Evolutionary conservation across 2,329 filamentous ascomycete species (phyloP), one percentile per base, ranked within the genome.

Genomic region (Dactylellina leptospora): DNA sequence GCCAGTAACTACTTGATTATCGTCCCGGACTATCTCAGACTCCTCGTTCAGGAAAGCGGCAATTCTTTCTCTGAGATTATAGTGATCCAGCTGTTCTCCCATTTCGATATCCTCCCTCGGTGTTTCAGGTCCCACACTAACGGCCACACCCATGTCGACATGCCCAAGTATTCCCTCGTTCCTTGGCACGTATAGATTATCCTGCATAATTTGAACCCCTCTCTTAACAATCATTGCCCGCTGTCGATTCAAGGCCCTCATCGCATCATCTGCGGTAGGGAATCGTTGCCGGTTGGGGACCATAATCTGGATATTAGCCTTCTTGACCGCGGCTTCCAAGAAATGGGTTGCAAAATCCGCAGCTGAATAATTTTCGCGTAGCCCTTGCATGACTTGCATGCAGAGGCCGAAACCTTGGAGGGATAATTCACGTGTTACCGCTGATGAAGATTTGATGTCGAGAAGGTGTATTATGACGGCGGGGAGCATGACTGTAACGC

Each of bases 301-400:
- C 1, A 85, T 85, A 38, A 92, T 83, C 62, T 90, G 87, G 74
- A 95, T 92, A 63, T 90, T 88, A 6, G 91, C 91, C 81, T 96
- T 96, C 74, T 90, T 88, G 74, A 96, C 90, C 0, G 92, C 92
- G 0, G 92, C 92, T 78, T 96, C 91, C n/a, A 97, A 84, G 82
- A 97, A 97, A 1, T 91, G 91, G 0, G 91, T 93, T n/a, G 92
- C 92, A 77, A 95, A 96, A 79, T 97, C 93, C n/a, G 93, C 93
- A 0, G 93, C 92, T 0, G 92, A 88, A 77, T 97, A 97, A 27
- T 92, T 91, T 77, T 96, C 92, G 36, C 92, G 87, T 16, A 97
- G 84, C 74, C 89, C 89, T 78, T 92, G 88, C 83, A 97, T 90
- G 69, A 96, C 92, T 48, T 88, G 86, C 91, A 97, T 96, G 81